Percentiles rank a stretch among this genome's conserved stretches.
These are phyloP conservation scores for Acephala macrosclerotiorum DNA, from an alignment of 2,329 filamentous ascomycete species.

Conservation along the genomic window DNA sequence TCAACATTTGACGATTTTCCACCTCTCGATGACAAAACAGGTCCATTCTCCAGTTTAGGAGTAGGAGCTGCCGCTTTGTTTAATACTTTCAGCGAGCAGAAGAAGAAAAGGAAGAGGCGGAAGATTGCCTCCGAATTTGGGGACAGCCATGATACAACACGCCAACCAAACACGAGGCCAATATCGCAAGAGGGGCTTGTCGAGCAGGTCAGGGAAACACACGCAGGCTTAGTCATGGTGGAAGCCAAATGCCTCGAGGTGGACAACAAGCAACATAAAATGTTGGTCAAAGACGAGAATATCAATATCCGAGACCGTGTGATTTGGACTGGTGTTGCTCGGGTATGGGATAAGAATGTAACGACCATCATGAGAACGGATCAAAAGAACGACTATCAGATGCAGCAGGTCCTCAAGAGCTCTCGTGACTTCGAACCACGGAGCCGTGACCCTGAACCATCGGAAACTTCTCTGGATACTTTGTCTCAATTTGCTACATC, in stretches of 20 bases:
- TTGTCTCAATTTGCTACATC: background rate
- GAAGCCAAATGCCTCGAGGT: constrained; percentile 89
- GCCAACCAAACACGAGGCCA: constrained; percentile 57
- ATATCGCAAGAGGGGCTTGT: constrained; percentile 42
- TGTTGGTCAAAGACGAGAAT: constrained; percentile 92
- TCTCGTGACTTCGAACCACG: background rate
- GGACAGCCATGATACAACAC: background rate
- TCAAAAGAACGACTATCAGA: background rate
- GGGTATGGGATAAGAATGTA: constrained; percentile 68
- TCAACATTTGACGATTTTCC: background rate
- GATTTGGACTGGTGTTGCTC: constrained; percentile 80
- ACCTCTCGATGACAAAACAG: background rate
- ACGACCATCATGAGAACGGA: constrained; percentile 53
- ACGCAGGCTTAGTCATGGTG: constrained; percentile 83
- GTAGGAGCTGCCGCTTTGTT: background rate
- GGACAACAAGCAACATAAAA: constrained; percentile 76
- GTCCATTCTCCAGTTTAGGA: background rate
- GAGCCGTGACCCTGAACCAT: background rate
- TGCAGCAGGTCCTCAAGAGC: background rate
- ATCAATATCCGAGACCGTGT: constrained; percentile 72
- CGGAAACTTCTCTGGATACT: background rate
- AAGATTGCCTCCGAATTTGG: background rate
- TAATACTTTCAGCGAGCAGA: background rate
- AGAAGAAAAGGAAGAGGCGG: background rate
- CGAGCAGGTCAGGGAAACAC: constrained; percentile 59